Base-by-base conservation (phyloP, 371 early-diverging fungal species). In the Rhizopus arrhizus region DNA sequence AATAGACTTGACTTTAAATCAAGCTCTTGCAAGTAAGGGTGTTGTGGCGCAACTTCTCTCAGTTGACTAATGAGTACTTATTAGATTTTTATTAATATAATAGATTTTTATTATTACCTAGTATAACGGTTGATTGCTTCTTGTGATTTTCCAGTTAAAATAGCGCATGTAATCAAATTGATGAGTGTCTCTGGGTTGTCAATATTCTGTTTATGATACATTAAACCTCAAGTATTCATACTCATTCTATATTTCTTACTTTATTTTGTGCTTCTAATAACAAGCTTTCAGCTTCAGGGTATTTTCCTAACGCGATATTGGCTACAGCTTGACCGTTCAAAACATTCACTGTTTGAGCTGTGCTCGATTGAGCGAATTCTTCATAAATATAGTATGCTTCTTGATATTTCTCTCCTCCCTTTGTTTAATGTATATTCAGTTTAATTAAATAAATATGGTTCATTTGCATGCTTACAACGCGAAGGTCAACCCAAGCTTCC, bases 361-460 rank as follows among this genome's bases (percentile, higher is more conserved):
- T 73, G 50, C 73, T 79, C 0, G 94, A 88, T 52, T 91, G 89
- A 12, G 88, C 93, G 56, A 96, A 85, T 64, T 97, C 98, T 67
- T 96, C 95, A 64, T 91, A 96, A 49, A 94, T 92, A 75, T 95
- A 96, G 59, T 85, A 91, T 2, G 96, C 91, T 72, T 94, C 93
- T 68, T 90, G 91, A 59, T 85, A 87, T 58, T 92, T 92, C 13
- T 85, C 81, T 3, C 92, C 95, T 11, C 91, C 94, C 81, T 90
- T 35, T 33, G 13, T 10, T 6, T 9, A 22, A 22, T 22, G 22
- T 22, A 3, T 35, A 34, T 46, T 28, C 54, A 12, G 28, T 28
- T 16, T 15, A 49, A 35, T 41, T 31, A 4, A 4, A 38, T 32
- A 34, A 36, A n/a, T 34, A 31, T 22, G 22, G 22, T 22, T 22